Percentiles rank a stretch among this genome's conserved stretches.
phyloP scores from a whole-genome alignment of 805 yeast species.

The Barnettozyma populi region DNA sequence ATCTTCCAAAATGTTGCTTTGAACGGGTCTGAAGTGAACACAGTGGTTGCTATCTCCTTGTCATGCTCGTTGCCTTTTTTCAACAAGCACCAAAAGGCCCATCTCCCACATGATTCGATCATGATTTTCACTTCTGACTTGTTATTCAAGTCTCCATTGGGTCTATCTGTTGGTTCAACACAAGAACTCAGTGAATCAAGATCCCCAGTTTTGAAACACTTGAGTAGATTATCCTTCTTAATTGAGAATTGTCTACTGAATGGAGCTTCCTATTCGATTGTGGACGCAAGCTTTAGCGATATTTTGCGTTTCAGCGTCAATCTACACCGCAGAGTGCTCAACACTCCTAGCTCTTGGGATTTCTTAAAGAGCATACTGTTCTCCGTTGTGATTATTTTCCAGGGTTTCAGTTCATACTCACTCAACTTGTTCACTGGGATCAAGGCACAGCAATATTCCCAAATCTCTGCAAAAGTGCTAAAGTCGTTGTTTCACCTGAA shows the following conservation, averaged over 20 bases:
- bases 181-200: conserved; percentile 3
- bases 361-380: conserved; percentile 39
- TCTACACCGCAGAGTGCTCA: conserved; percentile 6
- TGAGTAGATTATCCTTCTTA: conserved; percentile 44
- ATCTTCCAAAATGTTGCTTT: conserved; percentile 9
- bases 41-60: conserved; percentile 11
- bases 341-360: conserved; percentile 29
- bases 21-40: conserved; percentile 21
- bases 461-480: conserved; percentile 29
- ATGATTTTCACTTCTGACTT: conserved; percentile 15
- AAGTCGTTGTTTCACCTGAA: conserved; percentile 39
- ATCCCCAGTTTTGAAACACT: conserved; percentile 42
- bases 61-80: conserved; percentile 21
- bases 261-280: conserved; percentile 14
- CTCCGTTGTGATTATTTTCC: conserved; percentile 44
- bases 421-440: conserved; percentile 24
- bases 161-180: conserved; percentile 9
- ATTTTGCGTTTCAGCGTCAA: conserved; percentile 12
- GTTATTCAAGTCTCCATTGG: conserved; percentile 19
- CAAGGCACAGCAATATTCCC: conserved; percentile 13
- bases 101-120: conserved; percentile 19
- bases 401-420: conserved; percentile 40
- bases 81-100: conserved; percentile 12
- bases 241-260: conserved; percentile 32
- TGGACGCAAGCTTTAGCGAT: conserved; percentile 13